Conservation (phyloP, 1,284 basidiomycete genomes). For the Phenoliferia sp. region DNA sequence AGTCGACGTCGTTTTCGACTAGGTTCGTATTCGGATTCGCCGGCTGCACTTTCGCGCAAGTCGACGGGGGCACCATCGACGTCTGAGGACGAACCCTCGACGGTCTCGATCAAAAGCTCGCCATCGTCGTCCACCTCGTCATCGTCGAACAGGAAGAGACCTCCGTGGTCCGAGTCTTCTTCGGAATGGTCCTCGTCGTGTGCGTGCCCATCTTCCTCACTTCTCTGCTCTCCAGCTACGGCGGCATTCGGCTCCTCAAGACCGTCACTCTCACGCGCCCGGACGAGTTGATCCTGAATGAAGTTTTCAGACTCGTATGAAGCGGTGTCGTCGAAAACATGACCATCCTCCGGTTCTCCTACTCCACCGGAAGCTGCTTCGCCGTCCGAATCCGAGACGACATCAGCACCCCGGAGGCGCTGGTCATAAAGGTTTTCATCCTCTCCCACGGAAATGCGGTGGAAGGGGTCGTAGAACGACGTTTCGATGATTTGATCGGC, state of each 20-base stretch:
- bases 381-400: neutral
- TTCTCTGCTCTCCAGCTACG: neutral
- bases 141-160: neutral
- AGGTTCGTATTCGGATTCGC: neutral
- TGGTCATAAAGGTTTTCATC: no score
- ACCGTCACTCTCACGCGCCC: no score
- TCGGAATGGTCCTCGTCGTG: neutral
- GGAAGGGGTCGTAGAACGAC: neutral
- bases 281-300: neutral
- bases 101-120: neutral
- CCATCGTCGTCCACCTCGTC: neutral
- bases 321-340: neutral
- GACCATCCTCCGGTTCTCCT: no score
- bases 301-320: neutral
- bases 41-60: neutral
- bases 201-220: neutral
- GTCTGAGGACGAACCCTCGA: neutral
- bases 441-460: no score
- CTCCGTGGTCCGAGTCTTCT: no score
- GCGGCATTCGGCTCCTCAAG: neutral
- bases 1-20: neutral
- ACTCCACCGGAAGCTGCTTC: no score
- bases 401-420: neutral
- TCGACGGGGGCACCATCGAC: neutral
- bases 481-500: no score